A percentile compares a stretch with the other conserved stretches of the same genome.
Conservation (phyloP, 1,284 basidiomycete species). For the Apiotrichum siamense region DNA sequence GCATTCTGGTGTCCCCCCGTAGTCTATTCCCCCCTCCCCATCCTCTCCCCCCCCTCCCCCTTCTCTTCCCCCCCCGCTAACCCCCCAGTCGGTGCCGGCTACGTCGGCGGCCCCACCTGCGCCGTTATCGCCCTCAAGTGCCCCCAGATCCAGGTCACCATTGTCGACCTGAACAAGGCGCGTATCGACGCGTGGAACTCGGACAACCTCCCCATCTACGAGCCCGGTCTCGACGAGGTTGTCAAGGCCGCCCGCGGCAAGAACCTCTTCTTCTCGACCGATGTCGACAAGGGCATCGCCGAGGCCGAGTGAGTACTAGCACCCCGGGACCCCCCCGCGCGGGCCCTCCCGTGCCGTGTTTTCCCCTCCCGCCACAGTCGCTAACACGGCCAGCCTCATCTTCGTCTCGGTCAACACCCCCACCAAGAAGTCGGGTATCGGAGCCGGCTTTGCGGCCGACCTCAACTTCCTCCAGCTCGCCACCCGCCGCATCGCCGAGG, state of each 20-base stretch:
- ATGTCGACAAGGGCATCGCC: constrained; percentile 85
- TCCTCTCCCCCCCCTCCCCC: background rate
- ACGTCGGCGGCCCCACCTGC: constrained; percentile 92
- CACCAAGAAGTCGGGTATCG: constrained; percentile 95
- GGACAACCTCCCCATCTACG: constrained; percentile 66
- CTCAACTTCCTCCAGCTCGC: constrained; percentile 95
- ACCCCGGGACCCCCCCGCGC: background rate
- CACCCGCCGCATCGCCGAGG: constrained; percentile 88
- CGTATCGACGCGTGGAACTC: constrained; percentile 96
- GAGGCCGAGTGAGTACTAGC: constrained; percentile 67
- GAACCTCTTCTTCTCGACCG: constrained; percentile 96
- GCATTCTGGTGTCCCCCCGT: no score
- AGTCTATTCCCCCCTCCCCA: background rate
- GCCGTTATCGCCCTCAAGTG: constrained; percentile 64
- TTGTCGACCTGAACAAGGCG: constrained; percentile 92
- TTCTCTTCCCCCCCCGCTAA: background rate
- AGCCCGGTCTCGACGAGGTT: constrained; percentile 93
- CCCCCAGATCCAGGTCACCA: constrained; percentile 90
- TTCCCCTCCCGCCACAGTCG: background rate
- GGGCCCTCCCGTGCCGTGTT: no score
- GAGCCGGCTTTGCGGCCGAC: constrained; percentile 95
- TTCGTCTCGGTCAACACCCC: constrained; percentile 76
- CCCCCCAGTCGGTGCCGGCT: constrained; percentile 80
- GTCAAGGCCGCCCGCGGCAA: constrained; percentile 80
- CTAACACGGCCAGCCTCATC: constrained; percentile 47